Evolutionary conservation across 441 rosid genomes (phyloP), one percentile per base, ranked within the genome.

Genomic region (Mallotus japonicus): DNA sequence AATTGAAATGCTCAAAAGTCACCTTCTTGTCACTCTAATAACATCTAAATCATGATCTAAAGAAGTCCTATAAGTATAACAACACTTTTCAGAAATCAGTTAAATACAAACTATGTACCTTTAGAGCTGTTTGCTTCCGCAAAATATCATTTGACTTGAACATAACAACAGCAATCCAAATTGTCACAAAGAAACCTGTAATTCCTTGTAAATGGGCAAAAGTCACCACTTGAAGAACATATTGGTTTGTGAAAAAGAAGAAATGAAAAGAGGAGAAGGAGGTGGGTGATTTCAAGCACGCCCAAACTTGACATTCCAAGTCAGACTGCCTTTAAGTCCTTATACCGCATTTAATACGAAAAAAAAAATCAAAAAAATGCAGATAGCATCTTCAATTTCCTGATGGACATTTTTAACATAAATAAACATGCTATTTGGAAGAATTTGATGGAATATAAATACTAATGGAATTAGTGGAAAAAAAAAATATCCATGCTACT

Each of bases 111-210:
- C 42, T 63, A 51, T 9, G 69, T 67, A 90, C 95, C 95, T 90
- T 90, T 57, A 90, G 78, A 67, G 95, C 90, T 11, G 95, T 88
- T 79, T 90, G 92, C 76, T 90, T 90, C 74, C 87, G 76, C 60
- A 90, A 78, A 64, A 90, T 85, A 76, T 88, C 92, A 83, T 90
- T 90, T 57, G 95, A 90, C 82, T 90, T 90, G 83, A 85, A 88
- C 88, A 90, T 83, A 73, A 90, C 91, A 60, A 89, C 88, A 17
- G 90, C 87, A 81, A 88, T 88, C 95, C 95, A 90, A 68, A 90
- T 86, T 24, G 92, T 83, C 64, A 90, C 88, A 76, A 90, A 88
- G 88, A 90, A 88, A 76, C 95, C 95, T 90, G 85, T 20, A 75
- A 85, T 53, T 64, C 75, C 83, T 72, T 77, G 68, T 47, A 81